Conservation (phyloP, 2,329 filamentous ascomycete species). For the Aspergillus sp. region DNA sequence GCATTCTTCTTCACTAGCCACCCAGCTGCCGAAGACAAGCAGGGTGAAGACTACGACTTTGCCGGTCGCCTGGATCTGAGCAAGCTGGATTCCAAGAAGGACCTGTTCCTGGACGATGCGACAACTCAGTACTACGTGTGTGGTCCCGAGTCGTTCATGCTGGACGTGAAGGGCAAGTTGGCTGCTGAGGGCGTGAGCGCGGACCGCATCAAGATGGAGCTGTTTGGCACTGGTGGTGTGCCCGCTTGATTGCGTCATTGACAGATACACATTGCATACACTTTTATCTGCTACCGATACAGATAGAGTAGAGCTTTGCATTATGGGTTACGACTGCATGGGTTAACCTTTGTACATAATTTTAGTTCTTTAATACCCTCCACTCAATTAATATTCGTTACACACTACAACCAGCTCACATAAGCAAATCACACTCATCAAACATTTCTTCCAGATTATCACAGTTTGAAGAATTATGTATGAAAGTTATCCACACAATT, state of each 20-base stretch:
- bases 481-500: no score
- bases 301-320: not conserved
- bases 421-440: no score
- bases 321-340: not conserved
- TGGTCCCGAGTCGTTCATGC: slow-evolving; percentile 71
- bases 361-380: not conserved
- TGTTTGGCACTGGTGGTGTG: slow-evolving; percentile 62
- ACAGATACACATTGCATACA: not conserved
- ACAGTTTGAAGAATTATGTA: no score
- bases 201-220: slow-evolving; percentile 66
- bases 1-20: slow-evolving; percentile 61
- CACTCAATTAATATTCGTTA: not conserved
- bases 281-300: not conserved
- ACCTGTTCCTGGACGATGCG: slow-evolving; percentile 58
- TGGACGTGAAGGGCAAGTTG: slow-evolving; percentile 57
- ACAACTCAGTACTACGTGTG: slow-evolving; percentile 70
- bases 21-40: slow-evolving; percentile 48
- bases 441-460: no score
- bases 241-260: not conserved
- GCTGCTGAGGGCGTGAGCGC: slow-evolving; percentile 57
- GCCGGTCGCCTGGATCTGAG: slow-evolving; percentile 61
- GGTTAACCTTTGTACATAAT: not conserved
- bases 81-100: slow-evolving; percentile 53
- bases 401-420: no score
- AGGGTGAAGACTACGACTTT: slow-evolving; percentile 62